These are phyloP conservation scores for Ploettnerulaceae sp. DNA, from an alignment of 2,329 filamentous ascomycete genomes.

Conservation along the genomic window DNA sequence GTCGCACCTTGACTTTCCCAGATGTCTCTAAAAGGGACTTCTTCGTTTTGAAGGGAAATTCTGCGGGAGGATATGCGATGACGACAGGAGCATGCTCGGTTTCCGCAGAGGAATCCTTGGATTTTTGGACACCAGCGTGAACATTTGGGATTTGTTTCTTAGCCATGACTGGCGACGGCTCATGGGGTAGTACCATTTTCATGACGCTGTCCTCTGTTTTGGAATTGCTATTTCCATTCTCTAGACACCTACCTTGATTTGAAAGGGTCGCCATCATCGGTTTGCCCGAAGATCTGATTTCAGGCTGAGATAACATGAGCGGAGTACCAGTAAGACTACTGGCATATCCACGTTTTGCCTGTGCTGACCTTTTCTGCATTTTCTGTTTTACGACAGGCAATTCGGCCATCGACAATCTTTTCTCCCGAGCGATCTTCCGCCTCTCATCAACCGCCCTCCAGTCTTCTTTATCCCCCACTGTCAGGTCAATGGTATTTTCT, in stretches of 20 bases:
- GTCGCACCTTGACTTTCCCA: no score
- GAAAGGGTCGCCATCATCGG: background rate
- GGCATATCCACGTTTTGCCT: constrained; percentile 26
- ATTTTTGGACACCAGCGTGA: no score
- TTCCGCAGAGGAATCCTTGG: no score
- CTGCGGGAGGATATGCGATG: no score
- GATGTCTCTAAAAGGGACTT: background rate
- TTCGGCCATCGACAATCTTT: constrained; percentile 1
- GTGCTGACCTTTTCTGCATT: constrained; percentile 17
- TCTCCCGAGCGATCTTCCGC: background rate
- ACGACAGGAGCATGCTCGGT: no score
- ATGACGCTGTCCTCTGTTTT: background rate
- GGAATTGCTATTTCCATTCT: background rate
- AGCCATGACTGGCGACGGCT: background rate
- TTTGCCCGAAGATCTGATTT: background rate
- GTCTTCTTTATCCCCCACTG: constrained; percentile 22
- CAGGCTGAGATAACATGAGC: constrained; percentile 21
- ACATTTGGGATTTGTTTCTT: background rate
- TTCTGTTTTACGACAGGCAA: constrained; percentile 9
- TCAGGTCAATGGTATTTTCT: constrained; percentile 25
- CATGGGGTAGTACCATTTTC: background rate
- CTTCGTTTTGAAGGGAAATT: no score
- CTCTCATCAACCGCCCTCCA: background rate
- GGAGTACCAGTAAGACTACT: constrained; percentile 29
- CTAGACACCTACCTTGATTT: background rate